Evolutionary conservation across 441 rosid species (phyloP).

Genomic region (Pelargonium fulgidum): DNA sequence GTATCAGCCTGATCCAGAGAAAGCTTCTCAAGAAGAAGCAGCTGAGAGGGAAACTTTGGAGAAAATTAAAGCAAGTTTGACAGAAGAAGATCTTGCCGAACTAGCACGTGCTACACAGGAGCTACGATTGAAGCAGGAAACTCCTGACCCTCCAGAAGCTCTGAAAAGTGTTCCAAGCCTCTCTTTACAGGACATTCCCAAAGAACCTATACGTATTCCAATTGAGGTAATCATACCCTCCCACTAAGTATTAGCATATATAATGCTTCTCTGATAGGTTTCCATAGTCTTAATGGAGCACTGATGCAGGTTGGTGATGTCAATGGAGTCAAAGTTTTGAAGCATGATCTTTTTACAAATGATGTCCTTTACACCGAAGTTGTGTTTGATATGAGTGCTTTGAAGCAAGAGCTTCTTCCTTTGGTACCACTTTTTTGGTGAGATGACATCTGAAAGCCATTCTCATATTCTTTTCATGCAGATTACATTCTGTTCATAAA

Average conservation of each 20-base stretch:
- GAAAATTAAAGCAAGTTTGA: conserved; percentile 67
- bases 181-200: conserved; percentile 69
- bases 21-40: conserved; percentile 68
- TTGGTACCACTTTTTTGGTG: conserved; percentile 88
- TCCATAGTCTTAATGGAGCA: conserved; percentile 15
- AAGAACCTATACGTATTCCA: conserved; percentile 66
- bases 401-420: conserved; percentile 78
- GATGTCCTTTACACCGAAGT: conserved; percentile 83
- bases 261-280: conserved; percentile 9
- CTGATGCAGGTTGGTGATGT: conserved; percentile 60
- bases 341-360: conserved; percentile 85
- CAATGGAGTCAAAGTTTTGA: conserved; percentile 72
- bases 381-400: conserved; percentile 67
- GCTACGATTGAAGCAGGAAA: conserved; percentile 76
- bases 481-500: not conserved
- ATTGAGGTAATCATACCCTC: conserved; percentile 45
- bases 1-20: conserved; percentile 80
- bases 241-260: conserved; percentile 11
- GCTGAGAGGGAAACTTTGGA: conserved; percentile 57
- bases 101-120: conserved; percentile 75
- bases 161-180: conserved; percentile 71
- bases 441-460: conserved; percentile 21
- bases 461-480: conserved; percentile 13
- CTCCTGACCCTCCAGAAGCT: conserved; percentile 90
- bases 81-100: conserved; percentile 80